phyloP scores from a whole-genome alignment of 2,329 filamentous ascomycete genomes.

The Coleophoma eucalyptorum region DNA sequence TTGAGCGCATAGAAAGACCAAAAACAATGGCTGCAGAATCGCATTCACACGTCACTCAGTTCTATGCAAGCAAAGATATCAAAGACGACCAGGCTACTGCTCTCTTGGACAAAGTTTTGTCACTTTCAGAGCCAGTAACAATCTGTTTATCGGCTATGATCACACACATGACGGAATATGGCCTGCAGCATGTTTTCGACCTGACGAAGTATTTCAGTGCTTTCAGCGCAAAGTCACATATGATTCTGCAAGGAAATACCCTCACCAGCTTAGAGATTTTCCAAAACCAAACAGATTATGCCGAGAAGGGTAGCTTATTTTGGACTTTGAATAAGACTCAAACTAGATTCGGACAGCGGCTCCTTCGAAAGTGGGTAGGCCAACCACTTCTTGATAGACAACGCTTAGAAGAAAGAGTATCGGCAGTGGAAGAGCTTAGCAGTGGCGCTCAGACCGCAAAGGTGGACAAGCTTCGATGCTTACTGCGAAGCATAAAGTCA shows the following conservation, averaged over 20 bases:
- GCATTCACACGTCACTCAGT: slow-evolving; percentile 84
- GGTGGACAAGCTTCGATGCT: slow-evolving; percentile 69
- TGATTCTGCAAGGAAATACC: slow-evolving; percentile 94
- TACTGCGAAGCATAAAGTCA: slow-evolving; percentile 68
- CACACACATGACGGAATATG: slow-evolving; percentile 84
- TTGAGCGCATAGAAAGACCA: slow-evolving; percentile 72
- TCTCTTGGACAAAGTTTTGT: slow-evolving; percentile 81
- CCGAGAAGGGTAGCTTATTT: slow-evolving; percentile 82
- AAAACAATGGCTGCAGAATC: slow-evolving; percentile 83
- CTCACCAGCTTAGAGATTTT: slow-evolving; percentile 93
- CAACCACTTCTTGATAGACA: slow-evolving; percentile 76
- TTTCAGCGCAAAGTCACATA: slow-evolving; percentile 90
- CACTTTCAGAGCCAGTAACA: slow-evolving; percentile 79
- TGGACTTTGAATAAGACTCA: slow-evolving; percentile 93
- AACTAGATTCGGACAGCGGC: slow-evolving; percentile 82
- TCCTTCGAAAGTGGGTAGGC: slow-evolving; percentile 93
- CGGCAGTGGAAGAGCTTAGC: slow-evolving; percentile 82
- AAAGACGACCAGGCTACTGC: slow-evolving; percentile 54
- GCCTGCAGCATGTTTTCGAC: slow-evolving; percentile 91
- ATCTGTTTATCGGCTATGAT: slow-evolving; percentile 97
- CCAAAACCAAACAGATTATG: slow-evolving; percentile 86
- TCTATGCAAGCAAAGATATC: slow-evolving; percentile 76
- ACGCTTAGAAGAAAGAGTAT: slow-evolving; percentile 72
- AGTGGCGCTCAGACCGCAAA: slow-evolving; percentile 60
- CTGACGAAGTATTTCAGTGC: slow-evolving; percentile 96